Conservation (phyloP, 768 basidiomycete genomes). For the Kwoniella botswanensis region DNA sequence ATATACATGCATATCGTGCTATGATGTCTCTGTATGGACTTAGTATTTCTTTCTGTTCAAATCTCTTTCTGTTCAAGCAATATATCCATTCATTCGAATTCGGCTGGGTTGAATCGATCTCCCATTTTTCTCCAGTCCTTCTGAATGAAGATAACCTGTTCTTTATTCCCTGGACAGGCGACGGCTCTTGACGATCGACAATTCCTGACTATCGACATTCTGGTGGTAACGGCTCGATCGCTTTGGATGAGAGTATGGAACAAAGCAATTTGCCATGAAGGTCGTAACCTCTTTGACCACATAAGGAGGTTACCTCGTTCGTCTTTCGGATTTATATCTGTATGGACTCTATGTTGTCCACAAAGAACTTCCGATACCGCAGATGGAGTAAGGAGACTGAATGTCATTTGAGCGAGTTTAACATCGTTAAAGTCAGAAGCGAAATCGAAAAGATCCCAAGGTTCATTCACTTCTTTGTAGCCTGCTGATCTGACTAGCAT, state of each 20-base stretch:
- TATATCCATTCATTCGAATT: neutral
- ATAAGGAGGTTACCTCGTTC: neutral
- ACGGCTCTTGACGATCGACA: too few species aligned
- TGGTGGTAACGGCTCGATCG: neutral
- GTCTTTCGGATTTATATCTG: neutral
- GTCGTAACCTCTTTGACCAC: neutral
- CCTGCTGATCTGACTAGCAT: neutral
- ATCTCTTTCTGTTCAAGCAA: neutral
- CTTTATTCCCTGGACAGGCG: too few species aligned
- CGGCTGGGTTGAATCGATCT: neutral
- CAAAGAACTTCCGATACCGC: neutral
- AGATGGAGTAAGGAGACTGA: neutral
- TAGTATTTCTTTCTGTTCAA: neutral
- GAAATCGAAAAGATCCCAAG: constrained; percentile 3
- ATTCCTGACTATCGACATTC: too few species aligned
- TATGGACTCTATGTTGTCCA: neutral
- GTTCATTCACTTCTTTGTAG: neutral
- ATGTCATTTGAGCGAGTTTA: neutral
- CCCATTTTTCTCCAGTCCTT: neutral
- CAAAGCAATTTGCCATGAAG: constrained; percentile 5
- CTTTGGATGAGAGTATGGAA: neutral
- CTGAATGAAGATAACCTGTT: neutral
- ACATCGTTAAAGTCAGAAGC: neutral
- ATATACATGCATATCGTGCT: neutral
- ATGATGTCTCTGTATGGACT: neutral